Evolutionary conservation across 176 grass and related monocot genomes (phyloP), one percentile per base, ranked within the genome.

Genomic region (Chrysopogon serrulatus): DNA sequence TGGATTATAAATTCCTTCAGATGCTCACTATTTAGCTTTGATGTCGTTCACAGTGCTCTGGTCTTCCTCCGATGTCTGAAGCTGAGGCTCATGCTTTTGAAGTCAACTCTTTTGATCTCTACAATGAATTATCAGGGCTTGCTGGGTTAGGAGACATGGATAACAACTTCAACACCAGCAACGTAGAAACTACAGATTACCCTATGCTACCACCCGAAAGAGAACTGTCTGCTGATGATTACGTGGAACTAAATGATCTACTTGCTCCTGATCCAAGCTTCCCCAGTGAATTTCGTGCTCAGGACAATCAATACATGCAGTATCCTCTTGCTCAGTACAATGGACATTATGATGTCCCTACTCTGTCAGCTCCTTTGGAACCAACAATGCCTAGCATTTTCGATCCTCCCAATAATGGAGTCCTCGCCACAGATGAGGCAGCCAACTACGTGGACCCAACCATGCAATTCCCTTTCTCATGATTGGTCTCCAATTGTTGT

Each of bases 201-300:
- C 28, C 5, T 10, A 28, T 63, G 5, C n/a, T 88, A 14, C 76
- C 70, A 18, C 33, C 82, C 8, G 45, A 75, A 28, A 57, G 83
- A 39, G 80, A 87, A 80, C 32, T 93, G 42, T 80, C 70, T 0
- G 64, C 42, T 79, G 79, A 90, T 41, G 68, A 99, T 26, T 96
- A 53, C 81, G 3, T 94, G 8, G 89, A 92, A 63, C 78, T 96
- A 35, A 90, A 89, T 65, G 91, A 94, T 80, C 57, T 99, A 57
- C 17, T 26, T 32, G 71, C 63, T 79, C 79, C 73, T 70, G 83
- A 81, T 36, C 31, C 48, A 83, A 68, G 59, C 31, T 59, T 66
- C 31, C 33, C 82, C 39, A 40, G 14, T 88, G 81, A 84, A 66
- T 67, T 37, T 32, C 28, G 44, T 36, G 33, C 40, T 2, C 60